Evolutionary conservation across 2,329 filamentous ascomycete genomes (phyloP), one percentile per base, ranked within the genome.

Genomic region (Fusarium phyllophilum): DNA sequence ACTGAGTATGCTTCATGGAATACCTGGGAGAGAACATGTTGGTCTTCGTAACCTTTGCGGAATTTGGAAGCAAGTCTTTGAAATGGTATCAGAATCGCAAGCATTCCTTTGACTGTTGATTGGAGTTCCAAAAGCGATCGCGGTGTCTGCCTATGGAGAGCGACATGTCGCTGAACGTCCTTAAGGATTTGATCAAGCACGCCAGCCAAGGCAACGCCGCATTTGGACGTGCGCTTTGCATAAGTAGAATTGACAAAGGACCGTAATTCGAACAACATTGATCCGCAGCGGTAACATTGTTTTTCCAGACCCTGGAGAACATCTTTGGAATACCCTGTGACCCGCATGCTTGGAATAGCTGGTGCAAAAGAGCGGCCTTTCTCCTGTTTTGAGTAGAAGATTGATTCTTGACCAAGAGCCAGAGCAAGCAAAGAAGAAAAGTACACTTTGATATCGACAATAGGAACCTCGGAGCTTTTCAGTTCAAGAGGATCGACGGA

Each of bases 331-430:
- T 89, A 89, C 10, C 90, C 89, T 1, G 89, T 87, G 46, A 90
- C 84, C 54, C 89, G 85, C 68, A 89, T 83, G 12, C 82, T 80
- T 2, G 84, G 76, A 2, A 88, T 75, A 5, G 82, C 81, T 15
- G 87, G 84, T 22, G 82, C 80, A 75, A 95, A 94, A 1, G 82
- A 83, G 31, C 81, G 82, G 34, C 85, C 85, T 6, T 84, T 83
- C 5, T 85, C 79, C 57, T 91, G 84, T 86, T 89, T 94, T 0
- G 82, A 78, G 79, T 94, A 96, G 39, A 96, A 87, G 4, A 92
- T 85, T 0, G 93, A 95, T 44, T 90, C 91, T 54, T 93, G 87
- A 1, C 93, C 94, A 11, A 95, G 86, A 0, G 90, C 89, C 3
- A 96, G 84, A 18, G 90, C 88, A 69, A 92, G 84, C 2, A 96